These are phyloP conservation scores for Colletotrichum salicis DNA, from an alignment of 2,329 filamentous ascomycete species.

Conservation along the genomic window DNA sequence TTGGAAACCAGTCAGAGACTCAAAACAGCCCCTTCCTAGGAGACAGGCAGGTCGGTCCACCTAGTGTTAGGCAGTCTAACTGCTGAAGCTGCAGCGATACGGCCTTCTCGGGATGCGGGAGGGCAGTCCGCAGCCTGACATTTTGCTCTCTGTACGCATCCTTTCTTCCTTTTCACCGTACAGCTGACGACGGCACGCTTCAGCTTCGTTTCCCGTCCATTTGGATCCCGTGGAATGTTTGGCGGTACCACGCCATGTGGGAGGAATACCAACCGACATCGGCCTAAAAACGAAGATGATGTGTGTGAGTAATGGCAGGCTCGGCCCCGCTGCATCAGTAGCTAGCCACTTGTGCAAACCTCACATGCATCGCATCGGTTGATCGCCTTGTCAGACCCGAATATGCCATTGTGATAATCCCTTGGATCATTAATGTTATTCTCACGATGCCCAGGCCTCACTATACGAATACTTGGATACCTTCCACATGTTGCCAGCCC, in stretches of 20 bases:
- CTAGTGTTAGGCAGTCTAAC: not conserved
- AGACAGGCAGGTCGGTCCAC: not conserved
- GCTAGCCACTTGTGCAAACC: not conserved
- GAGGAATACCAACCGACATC: not conserved
- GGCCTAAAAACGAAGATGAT: not conserved
- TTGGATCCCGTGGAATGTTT: not conserved
- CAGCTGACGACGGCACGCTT: constrained; percentile 19
- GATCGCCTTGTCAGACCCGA: not conserved
- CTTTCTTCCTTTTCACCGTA: not conserved
- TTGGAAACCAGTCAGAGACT: constrained; percentile 26
- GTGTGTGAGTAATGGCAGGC: not conserved
- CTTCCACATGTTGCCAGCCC: not conserved
- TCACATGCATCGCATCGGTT: not conserved
- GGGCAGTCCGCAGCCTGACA: not conserved
- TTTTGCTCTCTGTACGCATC: too few relatives aligned
- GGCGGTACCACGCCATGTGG: not conserved
- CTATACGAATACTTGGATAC: not conserved
- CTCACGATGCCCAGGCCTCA: not conserved
- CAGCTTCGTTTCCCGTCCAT: constrained; percentile 3
- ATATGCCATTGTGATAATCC: not conserved
- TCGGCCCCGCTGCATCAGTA: not conserved
- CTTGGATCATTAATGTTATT: not conserved
- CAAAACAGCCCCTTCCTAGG: constrained; percentile 3
- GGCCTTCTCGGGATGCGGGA: constrained; percentile 25
- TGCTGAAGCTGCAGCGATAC: not conserved